Evolutionary conservation across 176 grass and related monocot genomes (phyloP), one percentile per base, ranked within the genome.

Genomic region (Triticum timopheevii): DNA sequence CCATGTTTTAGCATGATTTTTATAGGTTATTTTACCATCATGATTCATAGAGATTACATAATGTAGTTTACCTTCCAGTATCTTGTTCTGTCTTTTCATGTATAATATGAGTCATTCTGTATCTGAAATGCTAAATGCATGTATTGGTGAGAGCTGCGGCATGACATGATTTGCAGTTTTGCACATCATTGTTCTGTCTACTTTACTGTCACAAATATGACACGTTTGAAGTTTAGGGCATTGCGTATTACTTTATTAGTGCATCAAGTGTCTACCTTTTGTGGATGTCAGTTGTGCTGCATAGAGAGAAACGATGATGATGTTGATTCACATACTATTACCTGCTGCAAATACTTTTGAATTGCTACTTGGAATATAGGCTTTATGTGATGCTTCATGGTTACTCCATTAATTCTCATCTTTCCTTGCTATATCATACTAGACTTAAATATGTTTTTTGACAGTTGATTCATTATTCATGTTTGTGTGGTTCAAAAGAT

Each of bases 1-100:
- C 56, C 67, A 82, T 77, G 65, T 86, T 72, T 78, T 73, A 78
- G 15, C 69, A 47, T 50, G 40, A 63, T 64, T 72, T 50, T 44
- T 49, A 45, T 19, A 86, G 5, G 17, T 54, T 78, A 23, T 39
- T 31, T 56, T 65, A 10, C 2, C 73, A 38, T 20, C 39, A 80
- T 76, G 16, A 84, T 24, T 75, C 17, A 1, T 36, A 58, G 65
- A 79, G 61, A 40, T 63, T 78, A 52, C 19, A 33, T n/a, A 86
- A 19, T 23, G 49, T 64, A 62, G 23, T 69, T 30, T 88, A 7
- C 50, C 17, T 84, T 56, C 56, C 69, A 56, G 31, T 79, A 73
- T 73, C 40, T 30, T 64, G 77, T 10, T 82, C 13, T 45, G 13
- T 44, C 20, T 73, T 87, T 65, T 83, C 10, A 47, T 79, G 66